Conservation (phyloP, 192 early-diverging fungal genomes). For the Lunasporangiospora selenospora region DNA sequence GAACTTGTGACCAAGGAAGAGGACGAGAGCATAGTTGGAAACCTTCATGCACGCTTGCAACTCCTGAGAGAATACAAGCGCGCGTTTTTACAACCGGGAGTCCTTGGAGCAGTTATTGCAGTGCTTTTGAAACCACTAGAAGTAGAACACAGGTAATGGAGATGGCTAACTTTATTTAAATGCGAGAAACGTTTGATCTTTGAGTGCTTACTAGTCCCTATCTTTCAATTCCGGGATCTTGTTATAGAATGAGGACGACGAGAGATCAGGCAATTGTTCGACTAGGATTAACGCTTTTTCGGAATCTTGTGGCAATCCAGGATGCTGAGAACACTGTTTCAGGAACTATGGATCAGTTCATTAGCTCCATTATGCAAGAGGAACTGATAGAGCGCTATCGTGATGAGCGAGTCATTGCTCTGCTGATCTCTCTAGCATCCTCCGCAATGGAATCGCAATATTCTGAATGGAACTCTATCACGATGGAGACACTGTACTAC, state of each 20-base stretch:
- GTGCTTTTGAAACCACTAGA: conserved; percentile 59
- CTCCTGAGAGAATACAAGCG: conserved; percentile 76
- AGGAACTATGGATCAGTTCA: conserved; percentile 59
- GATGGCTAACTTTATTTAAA: too few relatives aligned
- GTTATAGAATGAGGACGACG: conserved; percentile 58
- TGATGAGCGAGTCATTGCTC: conserved; percentile 65
- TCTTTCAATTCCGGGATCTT: too few relatives aligned
- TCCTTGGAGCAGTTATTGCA: conserved; percentile 57
- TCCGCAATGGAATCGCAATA: conserved; percentile 63
- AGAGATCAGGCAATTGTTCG: conserved; percentile 68
- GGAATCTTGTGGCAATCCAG: conserved; percentile 83
- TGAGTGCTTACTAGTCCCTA: too few relatives aligned
- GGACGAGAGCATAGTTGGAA: conserved; percentile 48
- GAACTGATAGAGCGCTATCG: conserved; percentile 59
- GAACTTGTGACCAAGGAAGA: conserved; percentile 40
- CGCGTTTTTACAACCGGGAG: conserved; percentile 64
- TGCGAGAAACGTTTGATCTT: too few relatives aligned
- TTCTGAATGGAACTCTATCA: conserved; percentile 66
- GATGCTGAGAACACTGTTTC: conserved; percentile 67
- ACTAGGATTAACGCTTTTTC: conserved; percentile 75
- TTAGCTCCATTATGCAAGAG: conserved; percentile 73
- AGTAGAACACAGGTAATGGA: conserved; percentile 50
- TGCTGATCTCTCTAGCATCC: conserved; percentile 78
- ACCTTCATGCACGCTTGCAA: conserved; percentile 40
- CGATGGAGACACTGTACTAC: conserved; percentile 69